These are phyloP conservation scores for Hibiscus syriacus DNA, from an alignment of 345 rosid species.

Conservation along the genomic window DNA sequence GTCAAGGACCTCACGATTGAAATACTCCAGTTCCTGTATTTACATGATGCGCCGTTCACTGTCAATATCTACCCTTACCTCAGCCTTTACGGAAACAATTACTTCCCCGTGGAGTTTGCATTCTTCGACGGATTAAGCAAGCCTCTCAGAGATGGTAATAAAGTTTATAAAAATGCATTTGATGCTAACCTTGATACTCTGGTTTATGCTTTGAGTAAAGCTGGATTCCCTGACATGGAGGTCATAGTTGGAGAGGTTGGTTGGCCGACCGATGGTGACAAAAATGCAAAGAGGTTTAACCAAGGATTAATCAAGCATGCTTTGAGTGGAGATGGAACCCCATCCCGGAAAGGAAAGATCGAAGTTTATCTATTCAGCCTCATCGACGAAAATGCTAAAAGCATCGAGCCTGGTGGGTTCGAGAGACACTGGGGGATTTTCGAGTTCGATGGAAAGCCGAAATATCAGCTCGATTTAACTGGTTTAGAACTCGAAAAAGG, in stretches of 20 bases:
- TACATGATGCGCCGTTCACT: slow-evolving; percentile 31
- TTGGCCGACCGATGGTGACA: slow-evolving; percentile 16
- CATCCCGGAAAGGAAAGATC: slow-evolving; percentile 6
- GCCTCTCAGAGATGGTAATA: slow-evolving; percentile 10
- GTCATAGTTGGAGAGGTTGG: slow-evolving; percentile 17
- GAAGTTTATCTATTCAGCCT: slow-evolving; percentile 15
- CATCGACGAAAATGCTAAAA: slow-evolving; percentile 14
- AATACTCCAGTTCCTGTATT: slow-evolving; percentile 7
- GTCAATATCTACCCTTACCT: slow-evolving; percentile 49
- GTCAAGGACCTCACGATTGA: slow-evolving; percentile 12
- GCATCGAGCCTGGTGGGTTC: slow-evolving; percentile 13
- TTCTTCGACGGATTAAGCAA: slow-evolving; percentile 31
- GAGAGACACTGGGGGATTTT: slow-evolving; percentile 22
- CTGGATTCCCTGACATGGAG: slow-evolving; percentile 10
- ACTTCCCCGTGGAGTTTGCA: slow-evolving; percentile 43
- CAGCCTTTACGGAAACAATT: slow-evolving; percentile 30
- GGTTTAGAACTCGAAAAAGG: slow-evolving; percentile 1
- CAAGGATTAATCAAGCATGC: slow-evolving; percentile 12
- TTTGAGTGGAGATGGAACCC: slow-evolving; percentile 12
- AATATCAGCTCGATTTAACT: slow-evolving; percentile 11
- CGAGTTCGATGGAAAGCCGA: slow-evolving; percentile 14
- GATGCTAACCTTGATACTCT: slow-evolving; percentile 19
- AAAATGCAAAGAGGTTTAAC: slow-evolving; percentile 16
- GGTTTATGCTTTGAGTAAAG: slow-evolving; percentile 4
- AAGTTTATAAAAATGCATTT: slow-evolving; percentile 12